A percentile compares a stretch with the other conserved stretches of the same genome.
These are phyloP conservation scores for Teratosphaeria zuluensis DNA, from an alignment of 2,329 filamentous ascomycete species.

Conservation along the genomic window DNA sequence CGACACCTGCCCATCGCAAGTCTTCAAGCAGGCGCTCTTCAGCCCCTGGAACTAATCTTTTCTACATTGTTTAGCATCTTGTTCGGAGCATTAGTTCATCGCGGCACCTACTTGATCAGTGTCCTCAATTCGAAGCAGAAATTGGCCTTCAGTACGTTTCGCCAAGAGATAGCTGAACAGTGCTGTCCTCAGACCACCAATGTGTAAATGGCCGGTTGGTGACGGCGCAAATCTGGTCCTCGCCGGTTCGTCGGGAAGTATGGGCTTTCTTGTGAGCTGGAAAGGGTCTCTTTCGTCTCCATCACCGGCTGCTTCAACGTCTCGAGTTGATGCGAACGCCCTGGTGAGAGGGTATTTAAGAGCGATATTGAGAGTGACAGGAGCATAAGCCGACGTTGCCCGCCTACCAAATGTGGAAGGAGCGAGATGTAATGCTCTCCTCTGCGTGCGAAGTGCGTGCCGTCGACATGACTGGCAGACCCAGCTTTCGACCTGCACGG, in stretches of 20 bases:
- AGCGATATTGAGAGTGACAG: background rate
- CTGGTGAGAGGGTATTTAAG: background rate
- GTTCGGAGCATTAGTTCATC: background rate
- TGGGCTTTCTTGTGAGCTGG: constrained; percentile 10
- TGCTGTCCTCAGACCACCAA: constrained; percentile 84
- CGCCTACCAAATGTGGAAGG: background rate
- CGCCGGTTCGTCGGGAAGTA: constrained; percentile 48
- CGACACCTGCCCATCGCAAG: constrained; percentile 75
- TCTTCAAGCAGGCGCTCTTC: constrained; percentile 70
- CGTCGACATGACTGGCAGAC: background rate
- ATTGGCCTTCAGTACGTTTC: constrained; percentile 76
- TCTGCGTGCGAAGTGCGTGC: background rate
- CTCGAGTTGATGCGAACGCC: background rate
- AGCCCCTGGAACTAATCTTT: constrained; percentile 69
- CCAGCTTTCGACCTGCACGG: background rate
- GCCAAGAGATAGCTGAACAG: constrained; percentile 95
- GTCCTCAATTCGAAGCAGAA: constrained; percentile 85
- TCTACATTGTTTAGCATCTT: constrained; percentile 39
- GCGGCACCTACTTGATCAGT: constrained; percentile 64
- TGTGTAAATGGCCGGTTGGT: constrained; percentile 84
- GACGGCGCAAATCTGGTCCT: constrained; percentile 90
- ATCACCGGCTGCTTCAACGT: background rate
- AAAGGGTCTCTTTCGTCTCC: background rate
- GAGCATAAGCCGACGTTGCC: background rate
- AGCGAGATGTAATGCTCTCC: background rate